A percentile compares a stretch with the other conserved stretches of the same genome.
These are phyloP conservation scores for Eucalyptus guilfoylei DNA, from an alignment of 345 rosid genomes.

Conservation along the genomic window DNA sequence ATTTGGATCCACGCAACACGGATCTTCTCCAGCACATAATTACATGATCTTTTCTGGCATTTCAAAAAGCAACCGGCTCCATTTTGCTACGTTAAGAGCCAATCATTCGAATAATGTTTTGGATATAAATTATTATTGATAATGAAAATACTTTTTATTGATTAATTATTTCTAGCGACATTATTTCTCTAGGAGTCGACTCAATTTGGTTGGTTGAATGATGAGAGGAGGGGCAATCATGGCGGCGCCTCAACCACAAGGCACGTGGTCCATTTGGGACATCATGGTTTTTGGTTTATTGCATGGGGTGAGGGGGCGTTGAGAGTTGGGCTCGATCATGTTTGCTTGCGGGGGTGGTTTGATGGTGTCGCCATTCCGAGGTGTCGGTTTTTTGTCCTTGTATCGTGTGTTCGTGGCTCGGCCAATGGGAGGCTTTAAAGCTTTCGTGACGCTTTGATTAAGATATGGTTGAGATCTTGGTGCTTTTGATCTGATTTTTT, in stretches of 20 bases:
- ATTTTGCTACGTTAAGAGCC: too few species aligned
- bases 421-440: background rate
- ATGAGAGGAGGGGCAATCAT: background rate
- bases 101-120: too few species aligned
- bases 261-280: background rate
- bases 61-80: too few species aligned
- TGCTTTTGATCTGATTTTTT: background rate
- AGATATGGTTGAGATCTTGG: background rate
- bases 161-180: background rate
- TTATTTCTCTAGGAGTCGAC: background rate
- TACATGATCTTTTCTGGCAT: background rate
- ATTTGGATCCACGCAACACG: background rate
- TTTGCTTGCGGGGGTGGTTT: background rate
- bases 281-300: background rate
- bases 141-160: rapidly evolving
- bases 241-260: background rate
- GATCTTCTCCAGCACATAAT: background rate
- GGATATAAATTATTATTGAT: background rate
- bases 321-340: background rate
- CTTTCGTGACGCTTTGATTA: background rate
- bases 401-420: background rate
- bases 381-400: background rate
- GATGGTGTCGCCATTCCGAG: background rate
- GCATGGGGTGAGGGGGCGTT: background rate
- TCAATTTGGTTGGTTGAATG: background rate